These are phyloP conservation scores for Eucalyptus grandis DNA, from an alignment of 345 rosid species.

Conservation along the genomic window DNA sequence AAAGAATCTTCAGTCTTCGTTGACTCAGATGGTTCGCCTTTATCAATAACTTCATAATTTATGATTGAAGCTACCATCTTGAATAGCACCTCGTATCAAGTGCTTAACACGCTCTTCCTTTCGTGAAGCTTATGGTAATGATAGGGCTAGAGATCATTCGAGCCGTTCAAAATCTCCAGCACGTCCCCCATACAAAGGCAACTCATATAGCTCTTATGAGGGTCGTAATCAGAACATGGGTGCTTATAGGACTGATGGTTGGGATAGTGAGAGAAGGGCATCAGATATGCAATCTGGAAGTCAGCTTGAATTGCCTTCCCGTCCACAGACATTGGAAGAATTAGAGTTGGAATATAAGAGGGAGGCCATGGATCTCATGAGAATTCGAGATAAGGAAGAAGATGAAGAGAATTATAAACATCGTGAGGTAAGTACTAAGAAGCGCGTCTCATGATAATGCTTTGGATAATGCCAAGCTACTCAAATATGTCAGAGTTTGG, in stretches of 20 bases:
- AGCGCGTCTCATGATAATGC: background rate
- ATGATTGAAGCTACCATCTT: conserved; percentile 38
- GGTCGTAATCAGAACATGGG: conserved; percentile 49
- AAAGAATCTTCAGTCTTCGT: conserved; percentile 28
- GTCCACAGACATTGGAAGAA: conserved; percentile 64
- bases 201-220: conserved; percentile 57
- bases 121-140: conserved; percentile 98
- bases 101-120: conserved; percentile 81
- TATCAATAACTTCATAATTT: conserved; percentile 29
- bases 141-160: conserved; percentile 77
- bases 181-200: conserved; percentile 47
- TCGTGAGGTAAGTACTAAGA: conserved; percentile 61
- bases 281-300: conserved; percentile 49
- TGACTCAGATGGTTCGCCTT: conserved; percentile 38
- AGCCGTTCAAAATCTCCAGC: conserved; percentile 93
- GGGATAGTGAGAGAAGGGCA: conserved; percentile 63
- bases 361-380: conserved; percentile 67
- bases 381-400: conserved; percentile 81
- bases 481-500: background rate
- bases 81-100: conserved; percentile 43
- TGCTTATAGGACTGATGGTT: conserved; percentile 60
- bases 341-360: conserved; percentile 73
- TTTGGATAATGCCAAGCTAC: background rate
- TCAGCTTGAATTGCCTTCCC: conserved; percentile 58
- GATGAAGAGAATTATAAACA: conserved; percentile 93